phyloP scores from a whole-genome alignment of 2,329 filamentous ascomycete species.

The Aspergillus intermedius region DNA sequence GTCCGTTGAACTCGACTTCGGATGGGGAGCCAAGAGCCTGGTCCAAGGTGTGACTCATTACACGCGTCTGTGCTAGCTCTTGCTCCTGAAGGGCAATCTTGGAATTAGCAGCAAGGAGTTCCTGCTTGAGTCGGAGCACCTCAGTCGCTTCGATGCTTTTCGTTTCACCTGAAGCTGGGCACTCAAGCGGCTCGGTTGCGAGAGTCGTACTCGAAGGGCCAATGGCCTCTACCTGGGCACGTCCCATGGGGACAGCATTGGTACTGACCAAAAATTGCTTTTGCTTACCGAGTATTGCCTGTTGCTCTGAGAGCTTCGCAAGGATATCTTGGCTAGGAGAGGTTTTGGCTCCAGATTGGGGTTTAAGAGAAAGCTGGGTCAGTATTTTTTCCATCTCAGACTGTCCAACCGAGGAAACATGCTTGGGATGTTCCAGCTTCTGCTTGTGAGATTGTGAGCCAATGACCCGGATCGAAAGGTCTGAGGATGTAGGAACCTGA shows the following conservation, averaged over 20 bases:
- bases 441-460: constrained; percentile 40
- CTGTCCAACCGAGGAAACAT: constrained; percentile 20
- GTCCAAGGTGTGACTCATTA: constrained; percentile 56
- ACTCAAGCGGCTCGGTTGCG: constrained; percentile 8
- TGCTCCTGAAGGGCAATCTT: constrained; percentile 56
- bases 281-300: constrained; percentile 54
- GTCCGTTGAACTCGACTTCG: constrained; percentile 45
- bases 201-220: constrained; percentile 14
- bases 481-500: constrained; percentile 13
- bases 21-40: constrained; percentile 51
- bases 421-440: constrained; percentile 38
- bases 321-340: constrained; percentile 41
- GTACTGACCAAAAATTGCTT: constrained; percentile 42
- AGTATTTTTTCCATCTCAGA: constrained; percentile 59
- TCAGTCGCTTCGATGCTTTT: constrained; percentile 39
- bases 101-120: constrained; percentile 51
- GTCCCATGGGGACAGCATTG: constrained; percentile 5
- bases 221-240: constrained; percentile 13
- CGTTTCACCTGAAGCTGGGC: constrained; percentile 5
- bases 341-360: constrained; percentile 13
- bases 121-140: constrained; percentile 50
- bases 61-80: constrained; percentile 54
- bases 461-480: background rate
- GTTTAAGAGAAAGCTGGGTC: constrained; percentile 35
- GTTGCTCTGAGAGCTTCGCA: constrained; percentile 67